Evolutionary conservation across 176 grass and related monocot species (phyloP).

Genomic region (Carex parvula): DNA sequence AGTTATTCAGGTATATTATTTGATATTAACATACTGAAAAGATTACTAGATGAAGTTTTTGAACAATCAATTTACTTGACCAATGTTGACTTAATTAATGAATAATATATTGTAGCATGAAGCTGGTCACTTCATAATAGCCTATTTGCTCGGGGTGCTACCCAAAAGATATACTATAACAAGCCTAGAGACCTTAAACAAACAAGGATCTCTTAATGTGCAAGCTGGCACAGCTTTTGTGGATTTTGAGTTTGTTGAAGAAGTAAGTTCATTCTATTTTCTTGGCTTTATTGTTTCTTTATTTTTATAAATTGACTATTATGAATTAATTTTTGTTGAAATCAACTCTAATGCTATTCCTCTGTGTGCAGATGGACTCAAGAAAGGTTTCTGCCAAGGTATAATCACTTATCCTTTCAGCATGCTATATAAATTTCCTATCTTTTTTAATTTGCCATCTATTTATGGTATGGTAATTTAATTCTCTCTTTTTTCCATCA

Average conservation of each 20-base stretch:
- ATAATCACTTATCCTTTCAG: slow-evolving; percentile 12
- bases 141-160: slow-evolving; percentile 81
- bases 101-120: slow-evolving; percentile 57
- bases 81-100: background rate
- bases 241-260: slow-evolving; percentile 71
- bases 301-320: background rate
- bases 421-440: background rate
- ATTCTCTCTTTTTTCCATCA: background rate
- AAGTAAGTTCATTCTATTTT: slow-evolving; percentile 47
- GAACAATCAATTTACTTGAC: background rate
- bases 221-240: slow-evolving; percentile 96
- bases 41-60: background rate
- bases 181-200: slow-evolving; percentile 56
- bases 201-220: slow-evolving; percentile 67
- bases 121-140: slow-evolving; percentile 88
- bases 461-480: background rate
- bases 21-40: background rate
- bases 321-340: background rate
- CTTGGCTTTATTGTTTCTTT: background rate
- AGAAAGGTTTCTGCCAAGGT: slow-evolving; percentile 60
- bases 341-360: slow-evolving; percentile 4
- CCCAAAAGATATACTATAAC: slow-evolving; percentile 70
- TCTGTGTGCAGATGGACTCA: slow-evolving; percentile 38
- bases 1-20: slow-evolving; percentile 74
- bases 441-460: background rate